Percentiles rank a stretch among this genome's conserved stretches.
These are phyloP conservation scores for Curvularia spicifera DNA, from an alignment of 2,329 filamentous ascomycete species.

Conservation along the genomic window DNA sequence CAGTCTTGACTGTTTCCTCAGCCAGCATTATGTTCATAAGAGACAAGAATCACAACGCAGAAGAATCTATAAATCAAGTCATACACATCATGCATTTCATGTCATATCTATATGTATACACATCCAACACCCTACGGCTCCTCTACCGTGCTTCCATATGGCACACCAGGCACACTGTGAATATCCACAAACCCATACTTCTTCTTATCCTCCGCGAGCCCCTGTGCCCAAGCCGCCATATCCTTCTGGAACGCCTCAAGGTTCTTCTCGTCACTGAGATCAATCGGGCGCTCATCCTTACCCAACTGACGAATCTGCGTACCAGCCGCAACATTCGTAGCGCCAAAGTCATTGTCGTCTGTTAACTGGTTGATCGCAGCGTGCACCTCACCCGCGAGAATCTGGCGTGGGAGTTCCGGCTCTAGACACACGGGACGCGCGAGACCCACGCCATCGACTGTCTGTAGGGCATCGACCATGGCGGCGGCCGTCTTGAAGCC, in stretches of 20 bases:
- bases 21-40: too few relatives aligned
- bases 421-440: constrained; percentile 62
- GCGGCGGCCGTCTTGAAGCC: constrained; percentile 62
- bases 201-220: constrained; percentile 50
- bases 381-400: constrained; percentile 52
- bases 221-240: constrained; percentile 54
- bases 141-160: constrained; percentile 43
- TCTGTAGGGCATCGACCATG: constrained; percentile 64
- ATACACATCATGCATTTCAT: not conserved
- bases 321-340: constrained; percentile 56
- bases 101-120: not conserved
- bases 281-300: constrained; percentile 61
- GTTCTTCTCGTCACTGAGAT: constrained; percentile 58
- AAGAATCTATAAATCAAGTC: not conserved
- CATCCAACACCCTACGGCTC: not conserved
- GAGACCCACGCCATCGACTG: constrained; percentile 67
- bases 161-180: constrained; percentile 43
- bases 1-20: too few relatives aligned
- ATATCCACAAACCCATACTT: constrained; percentile 57
- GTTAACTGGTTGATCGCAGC: constrained; percentile 58
- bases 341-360: constrained; percentile 61
- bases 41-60: too few relatives aligned
- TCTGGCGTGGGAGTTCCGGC: constrained; percentile 53
- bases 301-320: constrained; percentile 61
- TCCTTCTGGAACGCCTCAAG: constrained; percentile 58